These are phyloP conservation scores for Aspergillus cavernicola DNA, from an alignment of 495 filamentous ascomycete species.

Conservation along the genomic window DNA sequence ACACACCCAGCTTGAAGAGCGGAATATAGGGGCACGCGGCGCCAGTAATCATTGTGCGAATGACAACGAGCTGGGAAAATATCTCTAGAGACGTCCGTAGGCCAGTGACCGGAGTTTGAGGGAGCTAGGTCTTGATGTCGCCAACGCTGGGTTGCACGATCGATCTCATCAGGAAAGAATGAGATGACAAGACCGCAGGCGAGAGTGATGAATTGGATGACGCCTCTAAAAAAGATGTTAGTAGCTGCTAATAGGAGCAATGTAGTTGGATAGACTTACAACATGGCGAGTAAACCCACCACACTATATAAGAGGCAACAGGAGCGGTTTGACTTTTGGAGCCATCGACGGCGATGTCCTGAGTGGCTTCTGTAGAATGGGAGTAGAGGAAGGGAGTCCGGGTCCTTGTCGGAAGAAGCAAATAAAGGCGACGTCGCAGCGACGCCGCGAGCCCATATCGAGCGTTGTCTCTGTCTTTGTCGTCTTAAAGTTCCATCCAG, in stretches of 20 bases:
- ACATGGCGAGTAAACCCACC: conserved; percentile 34
- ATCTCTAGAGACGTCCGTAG: conserved; percentile 71
- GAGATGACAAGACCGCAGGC: conserved; percentile 46
- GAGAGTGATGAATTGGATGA: conserved; percentile 49
- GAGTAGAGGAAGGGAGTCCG: conserved; percentile 23
- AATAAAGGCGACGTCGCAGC: conserved; percentile 15
- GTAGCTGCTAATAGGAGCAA: not conserved
- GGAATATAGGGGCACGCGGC: conserved; percentile 65
- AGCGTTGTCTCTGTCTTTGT: not conserved
- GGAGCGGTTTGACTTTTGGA: conserved; percentile 6
- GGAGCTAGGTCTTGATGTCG: conserved; percentile 38
- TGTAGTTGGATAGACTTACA: conserved; percentile 20
- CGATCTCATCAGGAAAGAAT: conserved; percentile 56
- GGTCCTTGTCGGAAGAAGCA: conserved; percentile 4
- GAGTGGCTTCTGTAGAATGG: not conserved
- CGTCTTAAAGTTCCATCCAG: not conserved
- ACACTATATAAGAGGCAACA: conserved; percentile 20
- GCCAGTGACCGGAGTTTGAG: conserved; percentile 56
- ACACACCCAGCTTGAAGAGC: conserved; percentile 64
- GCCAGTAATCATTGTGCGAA: conserved; percentile 92
- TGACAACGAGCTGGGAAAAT: conserved; percentile 62
- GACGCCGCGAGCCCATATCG: conserved; percentile 14
- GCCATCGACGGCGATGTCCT: not conserved
- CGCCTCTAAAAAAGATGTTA: conserved; percentile 27
- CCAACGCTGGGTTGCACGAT: conserved; percentile 44